Evolutionary conservation across 2,329 filamentous ascomycete species (phyloP).

Genomic region (Venturia oleaginea): DNA sequence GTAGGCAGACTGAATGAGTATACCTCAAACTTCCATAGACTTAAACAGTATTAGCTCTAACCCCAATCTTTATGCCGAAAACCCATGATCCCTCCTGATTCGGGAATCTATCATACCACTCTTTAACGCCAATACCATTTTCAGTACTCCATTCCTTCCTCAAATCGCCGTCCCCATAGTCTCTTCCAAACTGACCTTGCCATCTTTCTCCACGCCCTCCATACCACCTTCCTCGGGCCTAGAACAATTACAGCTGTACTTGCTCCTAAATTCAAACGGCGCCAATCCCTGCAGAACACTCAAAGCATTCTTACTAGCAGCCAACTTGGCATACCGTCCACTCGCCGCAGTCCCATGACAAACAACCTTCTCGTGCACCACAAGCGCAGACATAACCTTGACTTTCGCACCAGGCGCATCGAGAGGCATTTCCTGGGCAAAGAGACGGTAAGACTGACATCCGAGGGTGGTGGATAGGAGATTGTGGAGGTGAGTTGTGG

Average conservation of each 20-base stretch:
- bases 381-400: conserved; percentile 58
- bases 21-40: neutral
- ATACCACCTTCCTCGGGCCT: neutral
- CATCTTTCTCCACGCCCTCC: neutral
- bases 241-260: conserved; percentile 56
- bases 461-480: conserved; percentile 55
- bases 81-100: too few relatives aligned
- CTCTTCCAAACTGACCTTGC: neutral
- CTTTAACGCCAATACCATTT: neutral
- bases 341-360: conserved; percentile 53
- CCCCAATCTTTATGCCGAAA: neutral
- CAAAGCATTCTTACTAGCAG: conserved; percentile 53
- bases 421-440: conserved; percentile 41
- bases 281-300: conserved; percentile 40
- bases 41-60: neutral
- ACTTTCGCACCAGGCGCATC: conserved; percentile 36
- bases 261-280: conserved; percentile 49
- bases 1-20: neutral
- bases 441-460: conserved; percentile 53
- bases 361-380: conserved; percentile 66
- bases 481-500: conserved; percentile 60
- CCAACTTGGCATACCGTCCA: conserved; percentile 63
- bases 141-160: neutral
- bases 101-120: neutral
- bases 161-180: conserved; percentile 8